phyloP scores from a whole-genome alignment of 2,329 filamentous ascomycete species.

The Ascomycota sp. region DNA sequence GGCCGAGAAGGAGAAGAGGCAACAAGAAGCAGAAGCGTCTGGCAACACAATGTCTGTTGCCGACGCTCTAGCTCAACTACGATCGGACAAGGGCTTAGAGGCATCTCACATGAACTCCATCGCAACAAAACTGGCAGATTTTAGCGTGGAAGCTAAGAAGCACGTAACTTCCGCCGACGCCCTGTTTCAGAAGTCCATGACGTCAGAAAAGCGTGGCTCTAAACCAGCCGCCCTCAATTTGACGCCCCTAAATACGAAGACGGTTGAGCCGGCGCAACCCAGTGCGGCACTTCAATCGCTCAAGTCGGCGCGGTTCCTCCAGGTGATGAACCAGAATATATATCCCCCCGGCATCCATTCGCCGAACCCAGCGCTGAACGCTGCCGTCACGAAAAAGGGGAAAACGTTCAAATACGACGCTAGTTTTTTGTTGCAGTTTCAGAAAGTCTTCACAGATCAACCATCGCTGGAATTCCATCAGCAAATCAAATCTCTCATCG shows the following conservation, averaged over 20 bases:
- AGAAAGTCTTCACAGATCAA: constrained; percentile 89
- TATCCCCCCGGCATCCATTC: constrained; percentile 75
- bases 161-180: constrained; percentile 20
- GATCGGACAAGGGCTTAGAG: constrained; percentile 18
- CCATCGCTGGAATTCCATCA: constrained; percentile 84
- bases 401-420: constrained; percentile 88
- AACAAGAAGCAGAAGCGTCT: constrained; percentile 27
- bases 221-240: constrained; percentile 85
- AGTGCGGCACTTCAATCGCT: constrained; percentile 86
- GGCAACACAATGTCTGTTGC: constrained; percentile 26
- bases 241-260: constrained; percentile 58
- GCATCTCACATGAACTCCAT: constrained; percentile 18
- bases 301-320: constrained; percentile 75
- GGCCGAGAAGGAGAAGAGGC: constrained; percentile 44
- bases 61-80: constrained; percentile 25
- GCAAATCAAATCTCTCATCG: constrained; percentile 72
- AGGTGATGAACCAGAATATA: constrained; percentile 54
- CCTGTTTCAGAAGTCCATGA: constrained; percentile 26
- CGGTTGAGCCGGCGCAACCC: constrained; percentile 77
- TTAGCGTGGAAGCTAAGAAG: constrained; percentile 26
- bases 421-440: constrained; percentile 89
- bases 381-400: constrained; percentile 56
- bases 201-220: constrained; percentile 38
- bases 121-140: constrained; percentile 27
- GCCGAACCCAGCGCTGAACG: constrained; percentile 80